These are phyloP conservation scores for Podila verticillata DNA, from an alignment of 192 early-diverging fungal genomes.

Conservation along the genomic window DNA sequence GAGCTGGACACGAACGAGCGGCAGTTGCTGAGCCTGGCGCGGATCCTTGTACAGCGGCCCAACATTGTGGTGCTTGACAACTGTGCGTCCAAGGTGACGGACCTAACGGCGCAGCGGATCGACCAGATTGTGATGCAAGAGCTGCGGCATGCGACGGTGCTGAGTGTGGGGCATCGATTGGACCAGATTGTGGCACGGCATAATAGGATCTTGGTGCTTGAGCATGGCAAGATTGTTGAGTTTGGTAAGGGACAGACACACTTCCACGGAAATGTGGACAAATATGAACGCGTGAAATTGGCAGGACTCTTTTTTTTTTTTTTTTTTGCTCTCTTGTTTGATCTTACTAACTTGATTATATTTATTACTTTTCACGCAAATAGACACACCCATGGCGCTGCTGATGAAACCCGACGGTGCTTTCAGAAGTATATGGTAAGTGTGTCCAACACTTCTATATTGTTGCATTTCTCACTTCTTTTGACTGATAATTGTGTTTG, in stretches of 20 bases:
- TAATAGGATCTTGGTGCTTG: conserved; percentile 83
- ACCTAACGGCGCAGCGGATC: conserved; percentile 70
- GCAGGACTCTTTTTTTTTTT: too few relatives aligned
- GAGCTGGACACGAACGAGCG: conserved; percentile 63
- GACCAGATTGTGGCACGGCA: conserved; percentile 66
- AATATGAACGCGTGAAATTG: too few relatives aligned
- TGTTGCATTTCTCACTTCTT: not conserved
- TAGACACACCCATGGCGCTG: conserved; percentile 43
- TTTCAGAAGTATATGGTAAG: conserved; percentile 37
- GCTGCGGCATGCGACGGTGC: conserved; percentile 63
- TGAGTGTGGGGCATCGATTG: conserved; percentile 80
- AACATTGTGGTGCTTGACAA: conserved; percentile 86
- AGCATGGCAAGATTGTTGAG: conserved; percentile 75
- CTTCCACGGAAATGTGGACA: too few relatives aligned
- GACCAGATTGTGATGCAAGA: conserved; percentile 68
- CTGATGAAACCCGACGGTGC: conserved; percentile 28
- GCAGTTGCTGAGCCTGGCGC: conserved; percentile 71
- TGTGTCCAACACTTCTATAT: not conserved
- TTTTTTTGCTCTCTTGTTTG: not conserved
- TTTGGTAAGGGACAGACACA: conserved; percentile 62
- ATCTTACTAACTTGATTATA: not conserved
- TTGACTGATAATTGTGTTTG: not conserved
- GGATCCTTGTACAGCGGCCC: conserved; percentile 74
- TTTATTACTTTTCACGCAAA: not conserved
- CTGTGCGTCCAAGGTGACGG: conserved; percentile 69